Base-by-base conservation (phyloP, 2,329 filamentous ascomycete genomes). In the Lasiodiplodia theobromae region DNA sequence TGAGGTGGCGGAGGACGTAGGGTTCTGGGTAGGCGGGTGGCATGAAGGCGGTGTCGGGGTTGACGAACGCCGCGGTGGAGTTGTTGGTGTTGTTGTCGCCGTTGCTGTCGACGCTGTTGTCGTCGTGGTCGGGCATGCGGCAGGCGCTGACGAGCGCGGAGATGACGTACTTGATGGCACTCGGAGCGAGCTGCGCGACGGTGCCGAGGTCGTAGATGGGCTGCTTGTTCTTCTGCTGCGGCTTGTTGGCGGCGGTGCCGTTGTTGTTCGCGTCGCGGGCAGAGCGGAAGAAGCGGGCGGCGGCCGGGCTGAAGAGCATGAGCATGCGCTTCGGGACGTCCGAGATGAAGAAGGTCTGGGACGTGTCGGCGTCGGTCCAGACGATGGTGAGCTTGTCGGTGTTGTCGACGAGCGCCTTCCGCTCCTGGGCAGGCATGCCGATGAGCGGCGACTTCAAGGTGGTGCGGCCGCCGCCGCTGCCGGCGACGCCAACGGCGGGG, bases 121-220 rank as follows among this genome's bases (percentile, higher is more conserved):
- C 8, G 31, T 34, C 8, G 31, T 2, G 31, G 31, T 73, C 68
- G 5, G 69, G 67, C 21, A 70, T 76, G 49, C 79, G 77, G 3
- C 77, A 73, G 21, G 76, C 76, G 66, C 80, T 74, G n/a, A 81
- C 73, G 86, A 87, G 54, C 44, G 71, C 10, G 40, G 68, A 0
- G 73, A 70, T 37, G 75, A 79, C 56, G 72, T 72, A n/a, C 72
- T 11, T 7, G 8, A 62, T 18, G 7, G 57, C 57, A 2, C 2
- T 11, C 1, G 38, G 57, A 16, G 28, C 16, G 40, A 62, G 57
- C 23, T 47, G 5, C 10, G 54, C 1, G 1, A 16, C 11, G 1
- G 4, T 5, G n/a, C 34, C 34, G 10, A 58, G 37, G 37, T 40
- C 37, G 56, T 28, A 58, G 11, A 21, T 58, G 12, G 31, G 31